A percentile compares a stretch with the other conserved stretches of the same genome.
Evolutionary conservation across 1,284 basidiomycete genomes (phyloP).

Genomic region (Leucoagaricus sp.): DNA sequence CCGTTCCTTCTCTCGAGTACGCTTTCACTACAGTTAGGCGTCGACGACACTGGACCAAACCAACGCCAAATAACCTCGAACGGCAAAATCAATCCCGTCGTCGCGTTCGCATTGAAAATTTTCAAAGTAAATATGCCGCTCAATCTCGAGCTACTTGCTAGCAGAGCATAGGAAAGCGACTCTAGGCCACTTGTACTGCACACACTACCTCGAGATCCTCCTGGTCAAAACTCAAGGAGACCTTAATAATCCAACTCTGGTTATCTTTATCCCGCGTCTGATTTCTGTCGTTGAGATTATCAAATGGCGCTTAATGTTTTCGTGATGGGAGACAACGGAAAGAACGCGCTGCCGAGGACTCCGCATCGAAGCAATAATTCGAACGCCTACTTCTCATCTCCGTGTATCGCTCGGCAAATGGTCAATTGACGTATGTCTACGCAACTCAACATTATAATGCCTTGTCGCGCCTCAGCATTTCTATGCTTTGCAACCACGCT

Average conservation of each 20-base stretch:
- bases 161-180: slow-evolving; percentile 50
- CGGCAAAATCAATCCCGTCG: slow-evolving; percentile 66
- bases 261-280: slow-evolving; percentile 67
- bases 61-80: slow-evolving; percentile 59
- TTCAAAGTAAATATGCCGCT: slow-evolving; percentile 49
- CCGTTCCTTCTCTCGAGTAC: slow-evolving; percentile 64
- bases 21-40: slow-evolving; percentile 53
- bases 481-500: too few relatives aligned
- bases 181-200: slow-evolving; percentile 62
- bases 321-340: too few relatives aligned
- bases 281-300: slow-evolving; percentile 83
- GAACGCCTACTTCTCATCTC: too few relatives aligned
- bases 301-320: too few relatives aligned
- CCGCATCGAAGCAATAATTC: too few relatives aligned
- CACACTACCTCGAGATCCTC: slow-evolving; percentile 51
- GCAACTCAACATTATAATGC: too few relatives aligned
- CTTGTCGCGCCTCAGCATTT: not conserved
- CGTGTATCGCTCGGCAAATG: too few relatives aligned
- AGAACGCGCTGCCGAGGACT: too few relatives aligned
- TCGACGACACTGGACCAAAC: slow-evolving; percentile 8
- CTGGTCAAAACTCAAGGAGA: slow-evolving; percentile 19
- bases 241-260: slow-evolving; percentile 32
- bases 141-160: not conserved
- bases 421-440: too few relatives aligned
- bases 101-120: slow-evolving; percentile 61